Conservation (phyloP, 306 rosid genomes). For the Acmispon strigosus region DNA sequence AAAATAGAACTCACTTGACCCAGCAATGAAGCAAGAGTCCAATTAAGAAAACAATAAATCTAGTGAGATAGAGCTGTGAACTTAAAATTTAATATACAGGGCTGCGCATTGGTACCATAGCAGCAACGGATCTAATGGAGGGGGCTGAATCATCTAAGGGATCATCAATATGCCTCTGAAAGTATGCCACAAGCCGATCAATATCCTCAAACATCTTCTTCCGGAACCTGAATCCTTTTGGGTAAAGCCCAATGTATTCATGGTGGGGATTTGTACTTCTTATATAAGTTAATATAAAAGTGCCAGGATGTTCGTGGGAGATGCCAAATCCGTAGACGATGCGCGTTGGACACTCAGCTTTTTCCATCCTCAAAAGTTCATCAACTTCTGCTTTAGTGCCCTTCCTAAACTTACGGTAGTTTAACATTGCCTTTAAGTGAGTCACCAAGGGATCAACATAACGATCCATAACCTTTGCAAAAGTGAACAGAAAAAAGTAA, state of each 20-base stretch:
- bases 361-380: slow-evolving; percentile 76
- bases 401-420: slow-evolving; percentile 77
- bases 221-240: slow-evolving; percentile 93
- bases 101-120: slow-evolving; percentile 98
- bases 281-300: slow-evolving; percentile 79
- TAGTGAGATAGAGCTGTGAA: background rate
- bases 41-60: background rate
- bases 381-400: slow-evolving; percentile 92
- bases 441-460: slow-evolving; percentile 94
- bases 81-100: slow-evolving; percentile 41
- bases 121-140: slow-evolving; percentile 95
- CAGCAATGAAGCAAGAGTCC: background rate
- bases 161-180: slow-evolving; percentile 90
- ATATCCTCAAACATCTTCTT: slow-evolving; percentile 95
- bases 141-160: slow-evolving; percentile 73
- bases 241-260: slow-evolving; percentile 95
- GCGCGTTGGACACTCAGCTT: slow-evolving; percentile 72
- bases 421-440: slow-evolving; percentile 77
- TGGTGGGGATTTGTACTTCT: slow-evolving; percentile 96
- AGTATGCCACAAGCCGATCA: slow-evolving; percentile 86
- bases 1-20: background rate
- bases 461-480: slow-evolving; percentile 87
- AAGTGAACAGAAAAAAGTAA: background rate
- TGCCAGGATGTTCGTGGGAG: slow-evolving; percentile 96
- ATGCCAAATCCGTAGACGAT: slow-evolving; percentile 91